Percentiles rank a stretch among this genome's conserved stretches.
Conservation (phyloP, 139 green algal genomes). For the Micromonas pusilla region DNA sequence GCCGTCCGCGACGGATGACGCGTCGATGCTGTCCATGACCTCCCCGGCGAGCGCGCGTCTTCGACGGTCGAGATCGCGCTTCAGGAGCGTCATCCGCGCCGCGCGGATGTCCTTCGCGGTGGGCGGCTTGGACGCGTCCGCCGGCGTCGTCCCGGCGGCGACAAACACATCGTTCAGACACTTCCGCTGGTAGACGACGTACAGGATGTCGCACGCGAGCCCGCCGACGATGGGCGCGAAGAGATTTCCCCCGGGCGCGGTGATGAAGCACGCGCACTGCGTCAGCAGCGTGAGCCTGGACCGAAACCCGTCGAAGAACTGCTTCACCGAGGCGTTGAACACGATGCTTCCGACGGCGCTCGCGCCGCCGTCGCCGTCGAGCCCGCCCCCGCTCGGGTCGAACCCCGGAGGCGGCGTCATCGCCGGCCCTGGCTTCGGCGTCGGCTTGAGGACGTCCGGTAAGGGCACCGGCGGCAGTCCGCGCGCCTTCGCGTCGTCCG, state of each 20-base stretch:
- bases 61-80: neutral
- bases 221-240: constrained; percentile 12
- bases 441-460: too few species aligned
- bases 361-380: too few species aligned
- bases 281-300: neutral
- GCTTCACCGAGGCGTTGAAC: neutral
- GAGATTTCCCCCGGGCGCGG: neutral
- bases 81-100: neutral
- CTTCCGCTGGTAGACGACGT: neutral
- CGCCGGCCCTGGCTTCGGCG: too few species aligned
- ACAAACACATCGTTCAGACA: neutral
- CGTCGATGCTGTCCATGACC: neutral
- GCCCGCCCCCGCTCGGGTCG: too few species aligned
- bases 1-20: neutral
- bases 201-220: neutral
- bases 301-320: neutral
- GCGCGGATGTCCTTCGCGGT: neutral
- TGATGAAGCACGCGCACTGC: neutral
- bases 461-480: too few species aligned
- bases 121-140: neutral
- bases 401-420: neutral
- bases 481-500: too few species aligned
- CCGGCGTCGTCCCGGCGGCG: neutral
- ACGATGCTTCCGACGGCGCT: neutral
- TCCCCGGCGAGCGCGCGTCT: neutral